Evolutionary conservation across 2,329 filamentous ascomycete genomes (phyloP), one percentile per base, ranked within the genome.

Genomic region (Neonectria magnoliae): DNA sequence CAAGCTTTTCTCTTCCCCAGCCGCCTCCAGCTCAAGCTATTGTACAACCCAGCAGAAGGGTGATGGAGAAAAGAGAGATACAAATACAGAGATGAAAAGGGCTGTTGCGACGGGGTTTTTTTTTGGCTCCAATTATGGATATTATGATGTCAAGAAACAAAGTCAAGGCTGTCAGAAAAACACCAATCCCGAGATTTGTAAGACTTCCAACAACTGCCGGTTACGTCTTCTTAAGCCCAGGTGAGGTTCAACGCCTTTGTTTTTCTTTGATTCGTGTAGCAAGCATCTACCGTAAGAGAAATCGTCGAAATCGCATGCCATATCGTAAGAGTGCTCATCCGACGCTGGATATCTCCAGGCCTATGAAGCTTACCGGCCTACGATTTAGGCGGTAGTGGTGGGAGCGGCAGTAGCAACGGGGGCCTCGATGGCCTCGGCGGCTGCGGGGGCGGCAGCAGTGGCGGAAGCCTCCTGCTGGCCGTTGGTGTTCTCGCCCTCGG

Each of bases 401-500:
- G 74, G 66, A 44, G 71, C 70, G 60, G 73, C 51, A 52, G 70
- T 52, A 59, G 69, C 68, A 65, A 75, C 70, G 20, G 71, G 57
- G 42, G 65, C 69, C 33, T 70, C 72, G 45, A 72, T 64, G 60
- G 71, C 61, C 52, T 66, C 78, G 65, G 79, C 74, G 53, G 74
- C 66, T 42, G 76, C 65, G 33, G 73, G 48, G 60, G 70, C 72
- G 55, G 73, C 71, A 33, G 76, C 67, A 41, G 69, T 65, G 54
- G 72, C 66, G 42, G 68, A 69, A 55, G 71, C 60, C 69, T 78
- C 78, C 60, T 77, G 74, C 66, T 85, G 81, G 65, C 78, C 81
- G 72, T 82, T 81, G 72, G 77, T 73, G 76, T 82, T 81, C 67
- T 78, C 78, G 56, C 79, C 77, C 70, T 84, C 82, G 56, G 81